Percentiles rank a stretch among this genome's conserved stretches.
Conservation (phyloP, 306 rosid species). For the Boehmeria nivea region DNA sequence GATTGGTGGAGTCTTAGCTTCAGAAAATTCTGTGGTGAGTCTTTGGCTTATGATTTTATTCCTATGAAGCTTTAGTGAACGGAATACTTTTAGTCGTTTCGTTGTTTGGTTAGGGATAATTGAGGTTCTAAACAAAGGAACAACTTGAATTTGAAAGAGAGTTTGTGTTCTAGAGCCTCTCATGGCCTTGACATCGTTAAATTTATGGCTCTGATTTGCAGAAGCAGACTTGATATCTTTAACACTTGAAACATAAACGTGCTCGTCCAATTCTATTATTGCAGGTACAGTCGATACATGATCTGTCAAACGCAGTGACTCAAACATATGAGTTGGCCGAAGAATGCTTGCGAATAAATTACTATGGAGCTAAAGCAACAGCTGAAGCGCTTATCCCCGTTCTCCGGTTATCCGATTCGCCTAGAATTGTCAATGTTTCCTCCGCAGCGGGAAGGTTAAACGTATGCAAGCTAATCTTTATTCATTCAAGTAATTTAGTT, state of each 20-base stretch:
- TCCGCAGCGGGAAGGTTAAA: conserved; percentile 30
- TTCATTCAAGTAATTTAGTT: neutral
- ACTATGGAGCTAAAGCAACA: conserved; percentile 41
- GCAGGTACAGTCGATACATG: conserved; percentile 16
- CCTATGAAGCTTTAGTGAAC: no score
- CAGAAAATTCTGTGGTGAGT: neutral
- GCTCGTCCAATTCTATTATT: neutral
- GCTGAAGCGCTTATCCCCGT: conserved; percentile 41
- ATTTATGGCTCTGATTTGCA: no score
- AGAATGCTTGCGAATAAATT: conserved; percentile 43
- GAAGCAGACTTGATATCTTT: no score
- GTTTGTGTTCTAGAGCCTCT: no score
- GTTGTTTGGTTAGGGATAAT: no score
- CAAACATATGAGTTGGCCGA: conserved; percentile 32
- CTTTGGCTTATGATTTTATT: no score
- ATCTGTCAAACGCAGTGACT: conserved; percentile 23
- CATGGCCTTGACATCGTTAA: no score
- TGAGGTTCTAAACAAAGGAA: no score
- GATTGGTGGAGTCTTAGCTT: neutral
- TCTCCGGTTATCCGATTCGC: conserved; percentile 50
- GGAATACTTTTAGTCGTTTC: no score
- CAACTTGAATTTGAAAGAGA: no score
- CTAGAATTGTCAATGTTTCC: conserved; percentile 51
- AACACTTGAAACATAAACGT: no score
- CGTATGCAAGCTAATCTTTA: conserved; percentile 24